Evolutionary conservation across 2,329 filamentous ascomycete species (phyloP), one percentile per base, ranked within the genome.

Genomic region (Aspergillus aculeatus): DNA sequence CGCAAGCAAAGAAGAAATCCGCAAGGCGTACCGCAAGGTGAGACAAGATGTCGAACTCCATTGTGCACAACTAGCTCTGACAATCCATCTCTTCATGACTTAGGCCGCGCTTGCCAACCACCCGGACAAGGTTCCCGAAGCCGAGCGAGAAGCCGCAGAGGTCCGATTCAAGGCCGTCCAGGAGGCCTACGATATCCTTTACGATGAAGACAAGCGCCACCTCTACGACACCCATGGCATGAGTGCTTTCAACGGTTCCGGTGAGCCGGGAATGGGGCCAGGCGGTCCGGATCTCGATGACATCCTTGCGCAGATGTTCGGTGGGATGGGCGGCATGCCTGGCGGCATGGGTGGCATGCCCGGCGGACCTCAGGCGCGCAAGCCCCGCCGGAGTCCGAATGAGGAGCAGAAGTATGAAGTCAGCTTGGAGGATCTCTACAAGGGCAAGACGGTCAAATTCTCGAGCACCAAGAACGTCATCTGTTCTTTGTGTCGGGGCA

Each of bases 401-500:
- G 94, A 97, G 76, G 89, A 96, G 74, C 91, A 96, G 70, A 86
- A 91, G 69, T 98, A 99, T 78, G 88, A 92, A 74, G 91, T 98
- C 59, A 90, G 87, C 2, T 80, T 99, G 61, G 95, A 98, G 75
- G 95, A 99, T 77, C 83, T 99, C 32, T 99, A 98, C 84, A 97
- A 96, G 80, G 95, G 95, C 70, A 97, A 98, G 83, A 97, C 95
- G 0, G 95, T 96, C 72, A 95, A 96, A 79, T 97, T 99, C 75
- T 88, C 92, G 9, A 95, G 91, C 71, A 96, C 93, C 71, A 98
- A 98, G 82, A 94, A 96, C 72, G 85, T 97, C 62, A 83, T 96
- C 62, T 99, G 95, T 79, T 84, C 84, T 60, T 84, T 87, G 69
- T 99, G 95, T 82, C 94, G 93, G 74, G 95, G 95, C 49, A 86